These are phyloP conservation scores for Thalassiosira ordinaria DNA, from an alignment of 352 stramenopile species.

Conservation along the genomic window DNA sequence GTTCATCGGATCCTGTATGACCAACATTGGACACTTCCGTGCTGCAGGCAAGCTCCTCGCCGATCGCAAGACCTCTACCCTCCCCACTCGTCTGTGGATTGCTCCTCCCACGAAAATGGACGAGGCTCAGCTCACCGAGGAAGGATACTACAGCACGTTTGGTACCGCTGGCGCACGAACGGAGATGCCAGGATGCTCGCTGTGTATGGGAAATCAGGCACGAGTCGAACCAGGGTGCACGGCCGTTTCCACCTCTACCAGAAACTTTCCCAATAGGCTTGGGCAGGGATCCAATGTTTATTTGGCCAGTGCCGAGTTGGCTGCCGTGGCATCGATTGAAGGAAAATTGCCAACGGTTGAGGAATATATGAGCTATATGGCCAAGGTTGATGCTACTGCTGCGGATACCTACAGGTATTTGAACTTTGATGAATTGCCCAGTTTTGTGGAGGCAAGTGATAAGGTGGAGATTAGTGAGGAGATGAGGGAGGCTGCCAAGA, in stretches of 20 bases:
- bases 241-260: slow-evolving; percentile 87
- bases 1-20: slow-evolving; percentile 90
- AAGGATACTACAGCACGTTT: slow-evolving; percentile 90
- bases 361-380: slow-evolving; percentile 87
- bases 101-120: slow-evolving; percentile 90
- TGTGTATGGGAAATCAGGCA: slow-evolving; percentile 91
- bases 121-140: slow-evolving; percentile 86
- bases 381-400: slow-evolving; percentile 81
- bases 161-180: slow-evolving; percentile 85
- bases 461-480: slow-evolving; percentile 85
- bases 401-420: slow-evolving; percentile 89
- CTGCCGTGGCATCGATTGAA: slow-evolving; percentile 85
- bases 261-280: slow-evolving; percentile 90
- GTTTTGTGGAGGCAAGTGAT: slow-evolving; percentile 83
- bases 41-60: slow-evolving; percentile 88
- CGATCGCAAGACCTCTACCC: slow-evolving; percentile 64
- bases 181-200: slow-evolving; percentile 88
- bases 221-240: slow-evolving; percentile 86
- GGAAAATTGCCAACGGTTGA: slow-evolving; percentile 85
- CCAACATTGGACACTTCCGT: slow-evolving; percentile 89
- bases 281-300: slow-evolving; percentile 89
- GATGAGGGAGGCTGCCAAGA: slow-evolving; percentile 82
- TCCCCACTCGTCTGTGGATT: slow-evolving; percentile 88
- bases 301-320: slow-evolving; percentile 86
- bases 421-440: slow-evolving; percentile 88